Evolutionary conservation across 306 rosid species (phyloP).

Genomic region (Trifolium pratense): DNA sequence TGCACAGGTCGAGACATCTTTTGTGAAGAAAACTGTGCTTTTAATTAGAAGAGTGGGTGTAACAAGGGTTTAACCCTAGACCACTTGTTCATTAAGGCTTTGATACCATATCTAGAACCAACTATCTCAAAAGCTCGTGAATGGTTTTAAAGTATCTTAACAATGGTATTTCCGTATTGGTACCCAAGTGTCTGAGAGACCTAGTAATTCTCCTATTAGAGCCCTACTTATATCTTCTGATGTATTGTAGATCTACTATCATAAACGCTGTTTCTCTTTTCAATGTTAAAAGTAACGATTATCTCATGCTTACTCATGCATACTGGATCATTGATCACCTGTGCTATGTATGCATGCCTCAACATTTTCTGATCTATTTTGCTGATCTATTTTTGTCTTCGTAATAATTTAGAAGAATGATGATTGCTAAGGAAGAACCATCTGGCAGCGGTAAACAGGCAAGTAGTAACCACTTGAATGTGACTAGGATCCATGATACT

Average conservation of each 20-base stretch:
- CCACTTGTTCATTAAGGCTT: background rate
- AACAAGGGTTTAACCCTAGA: background rate
- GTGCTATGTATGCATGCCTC: constrained; percentile 10
- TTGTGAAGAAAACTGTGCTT: background rate
- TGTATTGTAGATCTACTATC: background rate
- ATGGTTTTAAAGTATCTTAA: background rate
- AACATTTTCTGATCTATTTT: constrained; percentile 34
- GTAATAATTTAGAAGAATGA: constrained; percentile 58
- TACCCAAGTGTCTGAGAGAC: background rate
- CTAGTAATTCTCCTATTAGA: background rate
- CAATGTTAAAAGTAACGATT: constrained; percentile 16
- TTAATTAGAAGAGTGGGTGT: constrained; percentile 5
- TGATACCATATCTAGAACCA: background rate
- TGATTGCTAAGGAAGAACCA: constrained; percentile 64
- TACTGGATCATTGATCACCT: constrained; percentile 7
- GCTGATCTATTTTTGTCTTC: constrained; percentile 37
- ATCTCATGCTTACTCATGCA: constrained; percentile 19
- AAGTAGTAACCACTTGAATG: constrained; percentile 45
- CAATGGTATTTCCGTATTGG: constrained; percentile 9
- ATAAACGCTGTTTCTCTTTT: constrained; percentile 18
- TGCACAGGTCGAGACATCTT: background rate
- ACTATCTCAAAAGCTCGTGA: background rate
- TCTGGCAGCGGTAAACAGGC: constrained; percentile 63
- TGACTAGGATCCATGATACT: constrained; percentile 33
- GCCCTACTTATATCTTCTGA: constrained; percentile 4